phyloP scores from a whole-genome alignment of 495 filamentous ascomycete genomes.

The Lophium mytilinum region DNA sequence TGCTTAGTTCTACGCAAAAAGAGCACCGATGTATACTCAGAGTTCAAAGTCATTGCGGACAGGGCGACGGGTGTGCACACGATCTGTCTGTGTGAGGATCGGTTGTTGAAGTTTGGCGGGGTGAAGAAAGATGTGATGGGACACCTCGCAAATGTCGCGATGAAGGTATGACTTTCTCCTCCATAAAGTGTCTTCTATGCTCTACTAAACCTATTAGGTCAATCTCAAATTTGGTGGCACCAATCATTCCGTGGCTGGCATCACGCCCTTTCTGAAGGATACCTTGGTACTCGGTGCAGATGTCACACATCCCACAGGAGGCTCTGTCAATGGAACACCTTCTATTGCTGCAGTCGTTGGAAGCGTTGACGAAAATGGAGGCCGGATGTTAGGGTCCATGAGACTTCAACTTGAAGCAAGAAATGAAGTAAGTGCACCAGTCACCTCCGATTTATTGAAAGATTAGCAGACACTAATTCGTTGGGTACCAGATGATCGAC shows the following conservation, averaged over 20 bases:
- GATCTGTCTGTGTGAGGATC: no score
- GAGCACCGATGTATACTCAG: not conserved
- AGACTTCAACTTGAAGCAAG: conserved; percentile 4
- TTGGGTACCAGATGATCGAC: conserved; percentile 1
- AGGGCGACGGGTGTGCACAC: no score
- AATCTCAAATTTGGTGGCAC: conserved; percentile 9
- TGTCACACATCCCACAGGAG: conserved; percentile 11
- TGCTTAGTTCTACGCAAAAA: not conserved
- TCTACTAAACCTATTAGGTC: not conserved
- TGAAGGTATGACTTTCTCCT: not conserved
- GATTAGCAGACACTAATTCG: no score
- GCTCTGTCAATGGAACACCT: not conserved
- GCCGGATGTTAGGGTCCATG: conserved; percentile 13
- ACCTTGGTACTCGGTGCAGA: conserved; percentile 17
- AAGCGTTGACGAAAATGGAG: not conserved
- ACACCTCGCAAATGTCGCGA: conserved; percentile 9
- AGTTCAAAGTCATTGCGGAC: not conserved
- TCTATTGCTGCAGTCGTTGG: conserved; percentile 13
- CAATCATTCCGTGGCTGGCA: conserved; percentile 1
- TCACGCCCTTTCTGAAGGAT: not conserved
- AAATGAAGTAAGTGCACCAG: conserved; percentile 1
- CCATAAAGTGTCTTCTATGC: no score
- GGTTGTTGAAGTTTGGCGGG: no score
- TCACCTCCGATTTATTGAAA: no score
- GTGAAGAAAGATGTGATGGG: no score